Evolutionary conservation across 768 basidiomycete species (phyloP).

Genomic region (Stropharia rugosoannulata): DNA sequence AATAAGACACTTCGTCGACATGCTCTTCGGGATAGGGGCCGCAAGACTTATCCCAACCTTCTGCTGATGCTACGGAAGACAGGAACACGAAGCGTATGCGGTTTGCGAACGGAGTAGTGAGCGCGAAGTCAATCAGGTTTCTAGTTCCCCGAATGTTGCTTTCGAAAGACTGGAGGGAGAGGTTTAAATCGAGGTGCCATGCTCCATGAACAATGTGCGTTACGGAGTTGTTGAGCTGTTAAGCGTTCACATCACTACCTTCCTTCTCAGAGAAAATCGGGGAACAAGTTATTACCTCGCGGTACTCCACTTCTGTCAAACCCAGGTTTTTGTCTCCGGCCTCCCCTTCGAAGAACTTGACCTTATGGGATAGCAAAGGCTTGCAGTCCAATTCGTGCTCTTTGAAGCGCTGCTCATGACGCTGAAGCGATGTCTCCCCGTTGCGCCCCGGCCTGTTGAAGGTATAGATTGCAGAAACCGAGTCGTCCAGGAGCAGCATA

Average conservation of each 20-base stretch:
- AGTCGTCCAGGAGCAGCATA: conserved; percentile 20
- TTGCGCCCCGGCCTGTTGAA: conserved; percentile 26
- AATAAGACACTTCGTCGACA: conserved; percentile 21
- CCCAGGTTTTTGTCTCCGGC: conserved; percentile 26
- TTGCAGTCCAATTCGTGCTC: conserved; percentile 29
- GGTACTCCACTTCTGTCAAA: conserved; percentile 20
- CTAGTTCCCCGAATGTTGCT: conserved; percentile 37
- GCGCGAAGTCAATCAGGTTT: conserved; percentile 39
- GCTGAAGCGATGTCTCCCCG: conserved; percentile 11
- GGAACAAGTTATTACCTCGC: conserved; percentile 21
- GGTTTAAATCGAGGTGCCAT: conserved; percentile 49
- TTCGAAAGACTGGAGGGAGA: conserved; percentile 42
- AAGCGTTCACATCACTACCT: not conserved
- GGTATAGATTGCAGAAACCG: conserved; percentile 27
- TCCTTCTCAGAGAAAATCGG: not conserved
- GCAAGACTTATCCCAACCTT: conserved; percentile 23
- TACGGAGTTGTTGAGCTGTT: conserved; percentile 25
- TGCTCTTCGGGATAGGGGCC: conserved; percentile 34
- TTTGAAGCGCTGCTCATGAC: conserved; percentile 27
- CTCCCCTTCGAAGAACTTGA: conserved; percentile 38
- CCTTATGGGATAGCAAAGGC: conserved; percentile 23
- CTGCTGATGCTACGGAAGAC: conserved; percentile 28
- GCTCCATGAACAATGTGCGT: conserved; percentile 43
- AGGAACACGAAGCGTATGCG: conserved; percentile 40
- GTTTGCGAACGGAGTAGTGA: conserved; percentile 20